These are phyloP conservation scores for Mrakia hoshinonis DNA, from an alignment of 768 basidiomycete species.

Conservation along the genomic window DNA sequence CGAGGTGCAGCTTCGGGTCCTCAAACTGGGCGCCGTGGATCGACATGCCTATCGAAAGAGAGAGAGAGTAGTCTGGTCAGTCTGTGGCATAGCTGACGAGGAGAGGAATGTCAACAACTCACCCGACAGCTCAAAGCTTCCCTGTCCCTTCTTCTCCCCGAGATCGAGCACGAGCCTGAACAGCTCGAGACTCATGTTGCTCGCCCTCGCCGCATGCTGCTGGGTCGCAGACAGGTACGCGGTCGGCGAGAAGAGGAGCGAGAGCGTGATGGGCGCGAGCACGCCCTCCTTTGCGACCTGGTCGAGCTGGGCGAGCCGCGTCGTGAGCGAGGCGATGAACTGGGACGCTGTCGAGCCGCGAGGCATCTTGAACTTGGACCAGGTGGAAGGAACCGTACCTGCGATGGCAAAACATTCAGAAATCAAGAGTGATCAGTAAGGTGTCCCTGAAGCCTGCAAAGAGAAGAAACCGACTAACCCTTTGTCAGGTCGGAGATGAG, in stretches of 20 bases:
- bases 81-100: too few relatives aligned
- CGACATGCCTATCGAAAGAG: constrained; percentile 59
- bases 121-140: constrained; percentile 84
- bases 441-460: background rate
- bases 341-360: constrained; percentile 64
- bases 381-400: constrained; percentile 83
- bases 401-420: constrained; percentile 32
- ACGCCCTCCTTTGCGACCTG: constrained; percentile 60
- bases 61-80: background rate
- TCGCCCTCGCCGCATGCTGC: constrained; percentile 88
- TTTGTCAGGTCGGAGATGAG: constrained; percentile 84
- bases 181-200: constrained; percentile 87
- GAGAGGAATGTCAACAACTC: constrained; percentile 41
- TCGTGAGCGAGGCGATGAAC: constrained; percentile 74
- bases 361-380: constrained; percentile 81
- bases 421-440: too few relatives aligned
- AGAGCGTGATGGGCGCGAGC: constrained; percentile 60
- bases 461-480: constrained; percentile 48
- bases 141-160: constrained; percentile 65
- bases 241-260: constrained; percentile 91
- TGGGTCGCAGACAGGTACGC: constrained; percentile 92
- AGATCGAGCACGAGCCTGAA: constrained; percentile 70
- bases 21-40: constrained; percentile 80
- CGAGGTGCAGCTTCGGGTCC: constrained; percentile 59
- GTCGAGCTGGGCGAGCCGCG: constrained; percentile 75